Evolutionary conservation across 805 yeast species (phyloP), one percentile per base, ranked within the genome.

Genomic region (Hanseniaspora opuntiae): DNA sequence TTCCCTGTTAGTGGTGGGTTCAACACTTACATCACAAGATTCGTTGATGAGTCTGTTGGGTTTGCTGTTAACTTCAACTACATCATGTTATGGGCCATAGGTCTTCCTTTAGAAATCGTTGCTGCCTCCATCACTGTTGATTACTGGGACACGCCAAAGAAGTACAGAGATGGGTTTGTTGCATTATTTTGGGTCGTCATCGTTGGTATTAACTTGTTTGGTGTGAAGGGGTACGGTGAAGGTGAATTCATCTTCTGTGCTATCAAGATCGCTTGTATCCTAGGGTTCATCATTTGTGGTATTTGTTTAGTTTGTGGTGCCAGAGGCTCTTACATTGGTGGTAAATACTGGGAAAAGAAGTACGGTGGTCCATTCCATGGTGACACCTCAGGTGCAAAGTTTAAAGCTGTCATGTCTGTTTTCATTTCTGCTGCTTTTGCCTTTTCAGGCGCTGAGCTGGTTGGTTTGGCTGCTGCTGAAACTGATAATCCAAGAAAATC

Each of bases 1-100:
- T 78, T 75, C 63, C 85, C 85, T 10, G 73, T 79, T 16, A 71
- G 81, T 11, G 85, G 85, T 63, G 79, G 83, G 6, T 80, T 79
- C 59, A 73, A 78, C 39, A 74, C 81, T 16, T 80, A 75, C 62
- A 74, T 80, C 6, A 68, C 79, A n/a, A 68, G 76, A 57, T 79
- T 80, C 59, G 65, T 81, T 52, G 82, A 79, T 59, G 73, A 74
- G 16, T 76, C 82, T 8, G 74, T 77, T 70, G 85, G 83, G 28
- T 80, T 77, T 61, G 82, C 84, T 5, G 69, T 73, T 63, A 82
- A 81, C 55, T 74, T 78, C 73, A 78, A 74, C 60, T 77, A 77
- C 59, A 73, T 72, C 56, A 65, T 76, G 62, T 73, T 74, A 58
- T 75, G 79, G 77, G 58, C 76, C 25, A 73, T 75, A 35, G 71